phyloP scores from a whole-genome alignment of 2,329 filamentous ascomycete species.

The Ceratocystis diversiconidia region DNA sequence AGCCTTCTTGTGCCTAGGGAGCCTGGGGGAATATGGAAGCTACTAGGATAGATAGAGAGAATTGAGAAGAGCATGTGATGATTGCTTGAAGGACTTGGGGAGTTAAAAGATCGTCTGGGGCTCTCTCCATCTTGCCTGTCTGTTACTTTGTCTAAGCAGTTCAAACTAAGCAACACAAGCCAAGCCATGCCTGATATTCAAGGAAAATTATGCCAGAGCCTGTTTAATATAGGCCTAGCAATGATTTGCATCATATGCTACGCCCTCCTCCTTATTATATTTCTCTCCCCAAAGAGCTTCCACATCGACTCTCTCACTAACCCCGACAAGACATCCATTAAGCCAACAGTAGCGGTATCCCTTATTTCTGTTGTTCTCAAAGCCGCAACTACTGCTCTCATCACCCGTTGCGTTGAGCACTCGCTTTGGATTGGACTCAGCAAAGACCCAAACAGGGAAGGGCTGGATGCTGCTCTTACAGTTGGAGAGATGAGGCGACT shows the following conservation, averaged over 20 bases:
- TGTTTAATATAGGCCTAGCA: neutral
- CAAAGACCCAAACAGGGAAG: neutral
- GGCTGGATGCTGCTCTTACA: neutral
- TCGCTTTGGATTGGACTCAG: neutral
- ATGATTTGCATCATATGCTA: neutral
- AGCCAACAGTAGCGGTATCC: neutral
- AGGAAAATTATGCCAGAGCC: neutral
- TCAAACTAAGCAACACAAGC: neutral
- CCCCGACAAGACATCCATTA: neutral
- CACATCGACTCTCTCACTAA: neutral
- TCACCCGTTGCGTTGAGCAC: neutral
- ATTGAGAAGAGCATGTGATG: too few relatives aligned
- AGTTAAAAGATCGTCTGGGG: too few relatives aligned
- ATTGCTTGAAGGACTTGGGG: too few relatives aligned
- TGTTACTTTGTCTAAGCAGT: neutral
- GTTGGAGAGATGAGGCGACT: neutral
- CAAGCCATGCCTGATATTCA: neutral
- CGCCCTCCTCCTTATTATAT: neutral
- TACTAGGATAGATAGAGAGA: too few relatives aligned
- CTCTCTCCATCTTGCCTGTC: neutral
- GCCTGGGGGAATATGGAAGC: too few relatives aligned
- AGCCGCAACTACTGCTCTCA: neutral
- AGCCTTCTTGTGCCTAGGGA: neutral
- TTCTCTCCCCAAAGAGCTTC: neutral
- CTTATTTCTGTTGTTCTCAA: neutral